phyloP scores from a whole-genome alignment of 116 monocot species.

The Dioscorea cayenensis region DNA sequence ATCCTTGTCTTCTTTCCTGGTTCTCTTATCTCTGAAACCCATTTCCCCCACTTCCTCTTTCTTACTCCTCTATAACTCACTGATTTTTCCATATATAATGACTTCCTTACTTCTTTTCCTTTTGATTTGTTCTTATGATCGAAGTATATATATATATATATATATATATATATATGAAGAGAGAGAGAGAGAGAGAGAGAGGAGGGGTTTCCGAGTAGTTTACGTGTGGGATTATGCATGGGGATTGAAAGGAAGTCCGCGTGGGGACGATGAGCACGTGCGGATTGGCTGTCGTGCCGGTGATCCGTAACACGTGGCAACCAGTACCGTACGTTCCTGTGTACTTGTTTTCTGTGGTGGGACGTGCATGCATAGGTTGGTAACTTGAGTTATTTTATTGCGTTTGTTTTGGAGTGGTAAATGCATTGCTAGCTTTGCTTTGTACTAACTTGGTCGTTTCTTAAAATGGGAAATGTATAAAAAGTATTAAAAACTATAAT shows the following conservation, averaged over 20 bases:
- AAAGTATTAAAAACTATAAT: too few species aligned
- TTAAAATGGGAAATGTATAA: too few species aligned
- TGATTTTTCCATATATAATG: not conserved
- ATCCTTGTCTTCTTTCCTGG: conserved; percentile 89
- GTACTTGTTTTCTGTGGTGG: not conserved
- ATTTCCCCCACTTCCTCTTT: conserved; percentile 86
- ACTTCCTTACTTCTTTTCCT: not conserved
- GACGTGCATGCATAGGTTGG: too few species aligned
- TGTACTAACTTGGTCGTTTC: too few species aligned
- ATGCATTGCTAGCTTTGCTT: too few species aligned
- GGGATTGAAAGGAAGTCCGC: not conserved
- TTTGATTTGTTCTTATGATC: too few species aligned
- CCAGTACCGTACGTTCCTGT: not conserved
- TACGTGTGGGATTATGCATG: not conserved
- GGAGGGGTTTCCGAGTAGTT: not conserved
- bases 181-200: not conserved
- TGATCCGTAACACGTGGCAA: not conserved
- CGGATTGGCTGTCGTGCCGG: not conserved
- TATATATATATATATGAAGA: not conserved
- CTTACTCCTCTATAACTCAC: conserved; percentile 49
- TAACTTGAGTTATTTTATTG: too few species aligned
- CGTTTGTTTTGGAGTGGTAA: too few species aligned
- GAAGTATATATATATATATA: too few species aligned
- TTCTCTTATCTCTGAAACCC: conserved; percentile 86
- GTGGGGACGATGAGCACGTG: not conserved